Evolutionary conservation across 2,329 filamentous ascomycete species (phyloP).

Genomic region (Claviceps pazoutovae): DNA sequence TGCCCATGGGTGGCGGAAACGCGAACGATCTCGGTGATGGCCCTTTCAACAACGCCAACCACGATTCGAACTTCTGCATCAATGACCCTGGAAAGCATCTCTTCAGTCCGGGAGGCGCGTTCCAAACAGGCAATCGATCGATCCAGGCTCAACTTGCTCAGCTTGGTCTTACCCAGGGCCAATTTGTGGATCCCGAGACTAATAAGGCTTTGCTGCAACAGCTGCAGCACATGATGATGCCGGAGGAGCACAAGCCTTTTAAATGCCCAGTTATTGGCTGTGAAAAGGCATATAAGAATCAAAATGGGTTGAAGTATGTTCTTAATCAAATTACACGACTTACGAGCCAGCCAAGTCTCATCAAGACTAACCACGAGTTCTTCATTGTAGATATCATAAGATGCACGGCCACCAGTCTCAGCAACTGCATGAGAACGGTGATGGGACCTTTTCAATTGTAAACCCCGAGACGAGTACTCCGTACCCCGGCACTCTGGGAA

Average conservation of each 20-base stretch:
- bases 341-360: neutral
- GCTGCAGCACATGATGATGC: conserved; percentile 48
- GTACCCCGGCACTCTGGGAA: conserved; percentile 92
- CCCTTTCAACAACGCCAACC: conserved; percentile 33
- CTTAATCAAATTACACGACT: neutral
- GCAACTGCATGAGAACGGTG: conserved; percentile 88
- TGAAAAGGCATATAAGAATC: conserved; percentile 99
- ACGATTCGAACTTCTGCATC: conserved; percentile 47
- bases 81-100: conserved; percentile 91
- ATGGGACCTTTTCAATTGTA: conserved; percentile 95
- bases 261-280: conserved; percentile 96
- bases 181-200: conserved; percentile 66
- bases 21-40: conserved; percentile 35
- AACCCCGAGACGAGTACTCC: conserved; percentile 89
- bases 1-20: conserved; percentile 47
- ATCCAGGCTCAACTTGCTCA: conserved; percentile 56
- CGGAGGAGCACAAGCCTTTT: conserved; percentile 94
- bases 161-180: conserved; percentile 60
- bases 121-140: conserved; percentile 49
- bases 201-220: conserved; percentile 44
- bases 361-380: neutral
- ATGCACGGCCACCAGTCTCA: conserved; percentile 92
- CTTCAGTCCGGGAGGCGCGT: conserved; percentile 69
- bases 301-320: conserved; percentile 87
- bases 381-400: conserved; percentile 46